Evolutionary conservation across 192 early-diverging fungal genomes (phyloP), one percentile per base, ranked within the genome.

Genomic region (Dimargaris xerosporica): DNA sequence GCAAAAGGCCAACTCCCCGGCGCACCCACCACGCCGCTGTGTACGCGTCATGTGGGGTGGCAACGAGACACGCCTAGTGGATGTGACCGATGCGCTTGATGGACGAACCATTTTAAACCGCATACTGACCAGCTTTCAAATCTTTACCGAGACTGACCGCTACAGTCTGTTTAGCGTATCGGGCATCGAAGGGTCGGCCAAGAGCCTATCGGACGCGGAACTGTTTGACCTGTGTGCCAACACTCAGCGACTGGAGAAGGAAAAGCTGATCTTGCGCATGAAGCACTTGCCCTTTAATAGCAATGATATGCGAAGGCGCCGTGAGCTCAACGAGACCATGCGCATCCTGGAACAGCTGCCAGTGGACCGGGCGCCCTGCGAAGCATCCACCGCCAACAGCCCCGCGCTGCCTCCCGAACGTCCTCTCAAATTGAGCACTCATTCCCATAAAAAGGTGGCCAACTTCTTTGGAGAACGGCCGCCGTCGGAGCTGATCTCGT

Each of bases 381-480:
- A 21, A 15, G 12, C 16, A 17, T 29, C 34, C 48, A 28, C 39
- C 54, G 58, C 30, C 62, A 63, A 44, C 64, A 64, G 54, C 61
- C 58, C 62, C 66, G 56, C 52, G 45, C 64, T 54, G 54, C 62
- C 66, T 26, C 68, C 30, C 54, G 70, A 41, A 54, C 67, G 21
- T 55, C 69, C 68, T 44, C 66, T 67, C 67, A 73, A 77, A 44
- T 66, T 44, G 44, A 77, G 68, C 3, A 72, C 64, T 0, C 58
- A 60, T 26, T 41, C 62, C 16, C 69, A 73, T 13, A 71, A 81
- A 16, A 79, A 86, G 61, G 79, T 79, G 54, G 77, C 65, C 67
- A 82, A 85, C 45, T 93, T 96, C 69, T 92, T 98, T 70, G 94
- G 91, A 39, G 93, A 96, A 69, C 85, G 96, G 12, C 96, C 96